phyloP scores from a whole-genome alignment of 495 filamentous ascomycete species.

The Podospora australis region DNA sequence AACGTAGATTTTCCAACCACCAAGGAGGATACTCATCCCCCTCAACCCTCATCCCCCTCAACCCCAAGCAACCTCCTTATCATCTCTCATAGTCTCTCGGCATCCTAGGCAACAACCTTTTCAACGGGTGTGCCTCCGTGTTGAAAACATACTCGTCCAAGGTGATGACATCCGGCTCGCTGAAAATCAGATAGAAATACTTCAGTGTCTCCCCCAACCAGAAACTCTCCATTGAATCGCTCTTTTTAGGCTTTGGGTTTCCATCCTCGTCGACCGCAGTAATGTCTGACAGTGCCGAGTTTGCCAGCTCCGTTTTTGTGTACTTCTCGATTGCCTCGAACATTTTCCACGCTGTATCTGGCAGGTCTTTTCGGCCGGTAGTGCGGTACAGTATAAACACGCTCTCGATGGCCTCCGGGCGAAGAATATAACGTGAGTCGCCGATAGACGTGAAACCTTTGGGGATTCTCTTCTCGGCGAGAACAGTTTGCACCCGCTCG shows the following conservation, averaged over 20 bases:
- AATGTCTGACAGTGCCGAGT: slow-evolving; percentile 43
- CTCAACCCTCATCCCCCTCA: too few relatives aligned
- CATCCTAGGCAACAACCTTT: slow-evolving; percentile 24
- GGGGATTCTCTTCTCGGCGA: slow-evolving; percentile 57
- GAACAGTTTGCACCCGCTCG: slow-evolving; percentile 26
- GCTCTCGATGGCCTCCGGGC: slow-evolving; percentile 63
- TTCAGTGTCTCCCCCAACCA: slow-evolving; percentile 47
- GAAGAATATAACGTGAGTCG: slow-evolving; percentile 60
- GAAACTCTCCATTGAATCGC: slow-evolving; percentile 48
- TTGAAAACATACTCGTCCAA: slow-evolving; percentile 77
- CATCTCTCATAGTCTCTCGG: too few relatives aligned
- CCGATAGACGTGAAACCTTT: slow-evolving; percentile 57
- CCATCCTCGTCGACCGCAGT: slow-evolving; percentile 18
- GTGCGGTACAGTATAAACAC: slow-evolving; percentile 66
- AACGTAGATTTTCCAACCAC: too few relatives aligned
- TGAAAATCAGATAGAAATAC: slow-evolving; percentile 74
- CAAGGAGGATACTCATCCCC: too few relatives aligned
- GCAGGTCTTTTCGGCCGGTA: slow-evolving; percentile 47
- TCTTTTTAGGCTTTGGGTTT: slow-evolving; percentile 19
- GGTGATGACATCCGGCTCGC: slow-evolving; percentile 59
- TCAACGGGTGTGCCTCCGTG: slow-evolving; percentile 77
- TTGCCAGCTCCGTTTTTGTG: slow-evolving; percentile 45
- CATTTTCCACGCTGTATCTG: slow-evolving; percentile 56
- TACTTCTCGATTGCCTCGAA: slow-evolving; percentile 42
- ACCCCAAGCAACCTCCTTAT: too few relatives aligned